Evolutionary conservation across 2,329 filamentous ascomycete species (phyloP).

Genomic region (Sporothrix pallida): DNA sequence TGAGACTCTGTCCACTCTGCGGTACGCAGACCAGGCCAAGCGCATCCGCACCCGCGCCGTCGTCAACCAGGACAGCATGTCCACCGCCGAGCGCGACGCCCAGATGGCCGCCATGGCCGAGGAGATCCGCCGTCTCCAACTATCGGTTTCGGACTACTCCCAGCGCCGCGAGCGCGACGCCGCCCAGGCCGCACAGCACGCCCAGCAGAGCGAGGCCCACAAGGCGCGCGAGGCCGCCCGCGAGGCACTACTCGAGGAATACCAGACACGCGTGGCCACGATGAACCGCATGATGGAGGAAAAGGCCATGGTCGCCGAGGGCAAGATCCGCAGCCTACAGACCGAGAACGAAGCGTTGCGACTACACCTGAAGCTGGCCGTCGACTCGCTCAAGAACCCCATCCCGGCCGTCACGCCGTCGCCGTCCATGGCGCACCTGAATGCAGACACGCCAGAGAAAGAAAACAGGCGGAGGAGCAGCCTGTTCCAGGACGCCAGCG

Average conservation of each 20-base stretch:
- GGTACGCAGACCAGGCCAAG: slow-evolving; percentile 97
- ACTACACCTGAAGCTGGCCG: slow-evolving; percentile 83
- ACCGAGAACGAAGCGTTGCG: slow-evolving; percentile 90
- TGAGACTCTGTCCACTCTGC: slow-evolving; percentile 91
- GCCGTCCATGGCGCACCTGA: slow-evolving; percentile 26
- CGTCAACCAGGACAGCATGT: slow-evolving; percentile 94
- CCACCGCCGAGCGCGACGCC: slow-evolving; percentile 88
- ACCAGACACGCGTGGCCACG: slow-evolving; percentile 84
- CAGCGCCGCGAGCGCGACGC: slow-evolving; percentile 76
- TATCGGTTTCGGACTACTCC: slow-evolving; percentile 69
- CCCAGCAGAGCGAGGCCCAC: slow-evolving; percentile 59
- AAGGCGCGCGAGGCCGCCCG: slow-evolving; percentile 68
- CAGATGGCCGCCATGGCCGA: slow-evolving; percentile 95
- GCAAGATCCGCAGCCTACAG: slow-evolving; percentile 88
- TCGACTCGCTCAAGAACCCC: slow-evolving; percentile 87
- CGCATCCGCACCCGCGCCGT: slow-evolving; percentile 92
- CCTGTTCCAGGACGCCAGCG: slow-evolving; percentile 28
- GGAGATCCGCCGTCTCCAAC: slow-evolving; percentile 84
- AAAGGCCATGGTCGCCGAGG: slow-evolving; percentile 84
- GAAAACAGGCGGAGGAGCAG: slow-evolving; percentile 28
- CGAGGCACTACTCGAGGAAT: slow-evolving; percentile 88
- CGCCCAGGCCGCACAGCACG: slow-evolving; percentile 21
- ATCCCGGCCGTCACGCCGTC: slow-evolving; percentile 67
- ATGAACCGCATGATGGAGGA: slow-evolving; percentile 99
- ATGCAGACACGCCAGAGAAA: not conserved